Conservation (phyloP, 192 early-diverging fungal species). For the Coemansia sp. region DNA sequence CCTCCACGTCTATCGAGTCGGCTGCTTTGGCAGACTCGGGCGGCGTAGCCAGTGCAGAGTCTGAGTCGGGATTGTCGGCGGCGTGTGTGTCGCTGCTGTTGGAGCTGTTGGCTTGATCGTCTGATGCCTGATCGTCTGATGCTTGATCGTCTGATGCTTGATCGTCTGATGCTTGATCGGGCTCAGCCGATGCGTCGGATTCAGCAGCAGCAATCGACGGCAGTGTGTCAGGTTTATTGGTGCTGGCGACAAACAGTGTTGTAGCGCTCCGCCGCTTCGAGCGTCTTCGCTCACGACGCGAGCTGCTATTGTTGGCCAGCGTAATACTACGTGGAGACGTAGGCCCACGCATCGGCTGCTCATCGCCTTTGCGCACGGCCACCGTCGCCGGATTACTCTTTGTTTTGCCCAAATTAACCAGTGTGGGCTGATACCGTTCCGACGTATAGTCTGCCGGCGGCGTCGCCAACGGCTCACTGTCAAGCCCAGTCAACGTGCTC, state of each 20-base stretch:
- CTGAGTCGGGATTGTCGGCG: neutral
- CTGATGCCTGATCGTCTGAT: neutral
- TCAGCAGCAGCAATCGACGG: neutral
- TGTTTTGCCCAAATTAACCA: conserved; percentile 17
- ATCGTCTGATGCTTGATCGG: neutral
- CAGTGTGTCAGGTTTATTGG: conserved; percentile 4
- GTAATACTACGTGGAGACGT: conserved; percentile 4
- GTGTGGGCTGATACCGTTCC: conserved; percentile 36
- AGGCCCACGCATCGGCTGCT: neutral
- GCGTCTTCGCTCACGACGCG: conserved; percentile 32
- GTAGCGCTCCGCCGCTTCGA: conserved; percentile 51
- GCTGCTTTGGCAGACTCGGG: conserved; percentile 6
- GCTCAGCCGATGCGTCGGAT: conserved; percentile 1
- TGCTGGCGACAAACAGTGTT: conserved; percentile 35
- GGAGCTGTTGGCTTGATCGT: neutral
- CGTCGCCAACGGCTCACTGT: conserved; percentile 3
- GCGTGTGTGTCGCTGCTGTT: neutral
- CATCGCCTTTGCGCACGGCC: neutral
- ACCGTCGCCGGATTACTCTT: neutral
- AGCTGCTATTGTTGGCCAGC: conserved; percentile 5
- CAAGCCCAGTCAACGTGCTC: conserved; percentile 30
- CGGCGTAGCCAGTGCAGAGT: neutral
- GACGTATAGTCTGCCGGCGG: conserved; percentile 20
- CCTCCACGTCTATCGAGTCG: neutral
- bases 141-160: neutral